Conservation (phyloP, 768 basidiomycete species). For the Pisolithus marmoratus region DNA sequence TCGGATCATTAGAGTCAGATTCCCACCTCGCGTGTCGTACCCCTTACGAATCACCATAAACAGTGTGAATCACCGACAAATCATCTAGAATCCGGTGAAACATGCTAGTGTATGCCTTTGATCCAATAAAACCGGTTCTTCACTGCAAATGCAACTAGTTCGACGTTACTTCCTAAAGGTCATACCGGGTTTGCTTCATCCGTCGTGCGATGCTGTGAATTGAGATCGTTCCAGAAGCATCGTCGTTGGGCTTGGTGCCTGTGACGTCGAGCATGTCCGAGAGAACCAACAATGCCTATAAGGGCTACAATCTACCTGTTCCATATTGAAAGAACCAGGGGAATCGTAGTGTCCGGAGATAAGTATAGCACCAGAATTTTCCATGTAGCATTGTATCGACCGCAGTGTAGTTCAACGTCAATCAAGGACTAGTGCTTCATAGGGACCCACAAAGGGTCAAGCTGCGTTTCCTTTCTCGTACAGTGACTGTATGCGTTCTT, state of each 20-base stretch:
- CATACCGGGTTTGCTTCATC: constrained; percentile 59
- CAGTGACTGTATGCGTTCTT: no score
- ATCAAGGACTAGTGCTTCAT: no score
- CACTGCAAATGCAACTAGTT: constrained; percentile 85
- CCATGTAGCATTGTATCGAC: constrained; percentile 51
- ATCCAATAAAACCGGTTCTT: constrained; percentile 89
- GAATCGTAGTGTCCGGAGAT: constrained; percentile 97
- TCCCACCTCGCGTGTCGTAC: constrained; percentile 53
- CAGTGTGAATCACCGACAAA: neutral
- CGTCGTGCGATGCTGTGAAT: constrained; percentile 77
- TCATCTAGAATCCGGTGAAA: constrained; percentile 5
- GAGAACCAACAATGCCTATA: neutral
- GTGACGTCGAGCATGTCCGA: neutral
- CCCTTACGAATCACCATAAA: constrained; percentile 2
- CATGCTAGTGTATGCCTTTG: constrained; percentile 74
- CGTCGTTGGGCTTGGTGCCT: constrained; percentile 56
- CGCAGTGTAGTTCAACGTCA: neutral
- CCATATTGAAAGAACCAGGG: constrained; percentile 81
- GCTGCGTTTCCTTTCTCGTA: no score
- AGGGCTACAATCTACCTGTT: constrained; percentile 31
- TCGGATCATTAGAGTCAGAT: constrained; percentile 86
- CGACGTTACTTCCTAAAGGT: constrained; percentile 72
- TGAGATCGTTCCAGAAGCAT: constrained; percentile 60
- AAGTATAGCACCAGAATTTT: constrained; percentile 64
- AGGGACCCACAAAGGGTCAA: no score